Conservation (phyloP, 306 rosid genomes). For the Phaseolus lunatus region DNA sequence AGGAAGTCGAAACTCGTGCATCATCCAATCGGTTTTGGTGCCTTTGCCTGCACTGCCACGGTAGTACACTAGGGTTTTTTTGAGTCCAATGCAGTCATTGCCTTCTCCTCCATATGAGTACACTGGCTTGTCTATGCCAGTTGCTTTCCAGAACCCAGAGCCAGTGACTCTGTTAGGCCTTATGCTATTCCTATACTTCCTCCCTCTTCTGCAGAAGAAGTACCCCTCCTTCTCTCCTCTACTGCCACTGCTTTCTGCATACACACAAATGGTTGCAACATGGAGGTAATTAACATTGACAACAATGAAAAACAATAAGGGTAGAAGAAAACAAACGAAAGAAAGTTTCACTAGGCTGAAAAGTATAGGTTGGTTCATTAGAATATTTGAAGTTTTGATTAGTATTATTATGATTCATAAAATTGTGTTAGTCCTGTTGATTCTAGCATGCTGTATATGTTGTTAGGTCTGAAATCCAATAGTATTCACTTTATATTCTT, state of each 20-base stretch:
- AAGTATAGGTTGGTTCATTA: background rate
- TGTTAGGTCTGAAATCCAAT: background rate
- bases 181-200: conserved; percentile 87
- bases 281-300: background rate
- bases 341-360: background rate
- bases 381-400: background rate
- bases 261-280: conserved; percentile 5
- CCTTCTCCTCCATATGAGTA: conserved; percentile 58
- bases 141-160: conserved; percentile 96
- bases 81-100: conserved; percentile 74
- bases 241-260: conserved; percentile 48
- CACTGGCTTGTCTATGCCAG: conserved; percentile 67
- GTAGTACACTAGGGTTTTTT: conserved; percentile 87
- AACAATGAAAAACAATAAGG: background rate
- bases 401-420: background rate
- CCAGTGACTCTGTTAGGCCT: conserved; percentile 90
- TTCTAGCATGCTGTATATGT: background rate
- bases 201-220: conserved; percentile 87
- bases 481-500: background rate
- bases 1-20: conserved; percentile 97
- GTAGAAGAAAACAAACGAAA: background rate
- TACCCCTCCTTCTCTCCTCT: conserved; percentile 78
- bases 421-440: background rate
- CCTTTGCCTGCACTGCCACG: conserved; percentile 95
- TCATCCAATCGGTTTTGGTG: conserved; percentile 98